phyloP scores from a whole-genome alignment of 148 eudicot genomes.

The Rhododendron ferrugineum region DNA sequence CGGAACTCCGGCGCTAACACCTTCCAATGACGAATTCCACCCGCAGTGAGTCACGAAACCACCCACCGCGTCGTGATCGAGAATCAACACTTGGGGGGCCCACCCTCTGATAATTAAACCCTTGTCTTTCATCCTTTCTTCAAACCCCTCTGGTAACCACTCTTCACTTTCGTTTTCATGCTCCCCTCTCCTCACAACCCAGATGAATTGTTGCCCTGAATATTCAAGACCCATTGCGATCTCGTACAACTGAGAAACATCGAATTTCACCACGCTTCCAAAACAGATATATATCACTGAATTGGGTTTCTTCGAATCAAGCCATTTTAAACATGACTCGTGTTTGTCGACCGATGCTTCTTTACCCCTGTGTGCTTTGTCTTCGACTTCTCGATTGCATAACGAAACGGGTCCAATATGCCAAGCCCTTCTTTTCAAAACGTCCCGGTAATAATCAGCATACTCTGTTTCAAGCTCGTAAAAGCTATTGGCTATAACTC shows the following conservation, averaged over 20 bases:
- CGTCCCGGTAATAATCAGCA: constrained; percentile 33
- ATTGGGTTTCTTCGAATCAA: constrained; percentile 12
- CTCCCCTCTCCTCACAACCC: constrained; percentile 38
- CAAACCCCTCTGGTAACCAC: constrained; percentile 38
- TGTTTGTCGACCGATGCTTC: constrained; percentile 30
- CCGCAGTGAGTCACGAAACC: constrained; percentile 39
- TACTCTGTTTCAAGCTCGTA: constrained; percentile 64
- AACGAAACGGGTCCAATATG: constrained; percentile 50
- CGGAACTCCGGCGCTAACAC: constrained; percentile 23
- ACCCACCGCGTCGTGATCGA: constrained; percentile 22
- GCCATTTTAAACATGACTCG: constrained; percentile 38
- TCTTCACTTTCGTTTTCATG: background rate
- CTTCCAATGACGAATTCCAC: constrained; percentile 34
- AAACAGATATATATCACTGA: constrained; percentile 52
- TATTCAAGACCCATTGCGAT: constrained; percentile 52
- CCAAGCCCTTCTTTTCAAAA: constrained; percentile 46
- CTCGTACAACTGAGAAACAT: constrained; percentile 30
- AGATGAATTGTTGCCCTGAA: constrained; percentile 41
- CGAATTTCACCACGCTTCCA: constrained; percentile 29
- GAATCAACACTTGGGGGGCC: constrained; percentile 34
- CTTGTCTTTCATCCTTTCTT: constrained; percentile 19
- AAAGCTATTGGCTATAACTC: constrained; percentile 54
- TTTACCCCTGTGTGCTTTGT: constrained; percentile 37
- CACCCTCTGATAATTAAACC: constrained; percentile 32
- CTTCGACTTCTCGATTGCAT: constrained; percentile 21